Conservation (phyloP, 495 filamentous ascomycete genomes). For the Xylaria grammica region DNA sequence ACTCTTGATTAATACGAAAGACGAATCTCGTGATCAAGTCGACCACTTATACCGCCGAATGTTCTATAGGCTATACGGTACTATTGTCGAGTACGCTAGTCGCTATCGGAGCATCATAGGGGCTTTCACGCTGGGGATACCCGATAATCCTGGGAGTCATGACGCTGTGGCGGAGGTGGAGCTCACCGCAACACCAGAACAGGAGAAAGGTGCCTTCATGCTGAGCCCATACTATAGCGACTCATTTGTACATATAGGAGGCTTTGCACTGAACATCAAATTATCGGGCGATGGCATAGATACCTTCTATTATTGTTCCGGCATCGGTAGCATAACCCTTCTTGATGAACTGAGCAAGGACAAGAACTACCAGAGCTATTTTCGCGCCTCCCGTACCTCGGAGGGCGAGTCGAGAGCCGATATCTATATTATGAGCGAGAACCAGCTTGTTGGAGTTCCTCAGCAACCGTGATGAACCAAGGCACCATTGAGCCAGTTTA, state of each 20-base stretch:
- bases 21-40: slow-evolving; percentile 39
- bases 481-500: too few species aligned
- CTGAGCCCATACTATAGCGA: slow-evolving; percentile 67
- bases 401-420: slow-evolving; percentile 41
- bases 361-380: slow-evolving; percentile 63
- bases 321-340: slow-evolving; percentile 64
- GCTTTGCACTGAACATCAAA: slow-evolving; percentile 70
- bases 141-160: slow-evolving; percentile 51
- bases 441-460: slow-evolving; percentile 48
- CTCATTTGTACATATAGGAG: slow-evolving; percentile 57
- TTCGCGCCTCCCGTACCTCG: slow-evolving; percentile 52
- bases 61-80: slow-evolving; percentile 65
- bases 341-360: slow-evolving; percentile 56
- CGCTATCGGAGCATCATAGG: slow-evolving; percentile 66
- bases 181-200: slow-evolving; percentile 51
- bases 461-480: too few species aligned
- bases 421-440: slow-evolving; percentile 56
- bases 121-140: slow-evolving; percentile 50
- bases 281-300: slow-evolving; percentile 55
- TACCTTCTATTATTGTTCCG: slow-evolving; percentile 66
- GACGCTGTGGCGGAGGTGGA: slow-evolving; percentile 64
- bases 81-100: slow-evolving; percentile 60
- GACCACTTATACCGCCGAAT: slow-evolving; percentile 55
- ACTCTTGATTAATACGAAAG: slow-evolving; percentile 36
- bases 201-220: slow-evolving; percentile 52